Base-by-base conservation (phyloP, 352 stramenopile genomes). In the Thraustotheca clavata region DNA sequence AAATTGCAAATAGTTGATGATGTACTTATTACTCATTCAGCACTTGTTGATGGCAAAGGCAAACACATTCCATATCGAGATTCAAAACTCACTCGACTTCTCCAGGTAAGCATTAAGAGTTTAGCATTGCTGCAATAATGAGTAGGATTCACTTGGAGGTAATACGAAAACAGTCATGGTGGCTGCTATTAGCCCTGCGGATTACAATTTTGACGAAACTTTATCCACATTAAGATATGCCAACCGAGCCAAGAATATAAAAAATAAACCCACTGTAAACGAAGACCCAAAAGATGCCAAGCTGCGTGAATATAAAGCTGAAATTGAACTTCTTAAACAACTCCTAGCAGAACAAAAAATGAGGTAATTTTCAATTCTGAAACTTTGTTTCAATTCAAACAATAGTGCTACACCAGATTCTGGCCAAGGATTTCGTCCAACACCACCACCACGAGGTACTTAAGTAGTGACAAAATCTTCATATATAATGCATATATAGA, bases 141-240 rank as follows among this genome's bases (percentile, higher is more conserved):
- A 96, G 3, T 78, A 89, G 67, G 96, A 98, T 68, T 97, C 80
- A 11, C 78, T 98, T 0, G 95, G 96, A 59, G 91, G 90, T 14
- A 97, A 98, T 70, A 96, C 92, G 3, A 97, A 97, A 60, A 98
- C 94, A 1, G 74, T 98, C 20, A 98, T 99, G 82, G 83, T 99
- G 31, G 95, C 96, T 0, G 96, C 92, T 31, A 86, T 98, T 12
- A 98, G 88, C 29, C 95, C 96, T 0, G 89, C 91, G 0, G 91
- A 98, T 66, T 95, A 93, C 60, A 98, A 98, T 74, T 96, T 94
- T 33, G 92, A 96, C 66, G 96, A 99, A 67, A 98, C 93, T 2
- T 63, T 98, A 7, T 97, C 88, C 33, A 98, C 96, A 41, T 72
- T 99, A 32, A 87, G 93, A 34, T 99, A 98, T 62, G 96, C 96